These are phyloP conservation scores for Saccharomyces hybrid DNA, from an alignment of 1,139 yeast genomes.

Conservation along the genomic window DNA sequence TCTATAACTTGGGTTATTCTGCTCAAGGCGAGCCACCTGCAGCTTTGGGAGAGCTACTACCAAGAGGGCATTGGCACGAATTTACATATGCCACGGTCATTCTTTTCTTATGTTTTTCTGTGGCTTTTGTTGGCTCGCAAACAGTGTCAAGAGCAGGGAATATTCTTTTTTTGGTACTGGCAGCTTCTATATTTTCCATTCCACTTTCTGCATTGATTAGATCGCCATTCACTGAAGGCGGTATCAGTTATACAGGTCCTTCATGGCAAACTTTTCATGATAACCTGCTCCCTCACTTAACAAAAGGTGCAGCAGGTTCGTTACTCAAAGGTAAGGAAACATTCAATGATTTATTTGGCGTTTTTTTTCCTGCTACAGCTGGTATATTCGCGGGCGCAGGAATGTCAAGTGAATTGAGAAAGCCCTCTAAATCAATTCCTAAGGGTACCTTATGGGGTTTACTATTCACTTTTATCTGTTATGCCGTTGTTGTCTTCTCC, in stretches of 20 bases:
- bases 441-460: conserved; percentile 83
- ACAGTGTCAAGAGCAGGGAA: conserved; percentile 81
- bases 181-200: conserved; percentile 69
- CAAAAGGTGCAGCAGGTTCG: conserved; percentile 90
- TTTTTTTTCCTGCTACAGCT: conserved; percentile 95
- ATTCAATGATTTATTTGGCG: conserved; percentile 80
- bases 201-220: conserved; percentile 70
- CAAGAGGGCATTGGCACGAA: conserved; percentile 50
- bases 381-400: conserved; percentile 99
- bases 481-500: conserved; percentile 66
- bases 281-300: conserved; percentile 71
- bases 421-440: conserved; percentile 85
- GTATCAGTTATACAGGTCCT: conserved; percentile 61
- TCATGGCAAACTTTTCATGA: conserved; percentile 55
- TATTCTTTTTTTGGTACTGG: conserved; percentile 58
- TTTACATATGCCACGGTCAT: conserved; percentile 59
- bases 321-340: conserved; percentile 59
- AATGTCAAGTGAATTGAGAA: conserved; percentile 90
- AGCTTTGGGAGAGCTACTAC: conserved; percentile 40
- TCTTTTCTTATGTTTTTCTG: conserved; percentile 61
- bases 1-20: conserved; percentile 48
- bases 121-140: conserved; percentile 77
- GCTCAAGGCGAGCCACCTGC: conserved; percentile 42
- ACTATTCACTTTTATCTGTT: conserved; percentile 62
- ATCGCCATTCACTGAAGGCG: conserved; percentile 45